Percentiles rank a stretch among this genome's conserved stretches.
Conservation (phyloP, 495 filamentous ascomycete species). For the Daldinia childiae region DNA sequence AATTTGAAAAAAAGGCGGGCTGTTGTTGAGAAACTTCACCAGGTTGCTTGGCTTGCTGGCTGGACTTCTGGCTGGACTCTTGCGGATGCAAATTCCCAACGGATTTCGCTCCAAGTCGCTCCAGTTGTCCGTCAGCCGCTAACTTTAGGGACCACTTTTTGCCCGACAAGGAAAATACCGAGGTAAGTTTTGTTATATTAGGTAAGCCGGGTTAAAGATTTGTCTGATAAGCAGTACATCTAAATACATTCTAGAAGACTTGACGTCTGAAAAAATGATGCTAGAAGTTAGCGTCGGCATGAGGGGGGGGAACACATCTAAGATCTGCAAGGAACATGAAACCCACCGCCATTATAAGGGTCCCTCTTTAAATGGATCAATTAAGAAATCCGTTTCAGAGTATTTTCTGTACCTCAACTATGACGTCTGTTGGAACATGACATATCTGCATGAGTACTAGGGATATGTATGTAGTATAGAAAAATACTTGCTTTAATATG, state of each 20-base stretch:
- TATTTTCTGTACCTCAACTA: conserved; percentile 6
- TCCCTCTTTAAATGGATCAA: conserved; percentile 22
- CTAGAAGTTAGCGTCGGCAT: conserved; percentile 1
- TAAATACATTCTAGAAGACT: not conserved
- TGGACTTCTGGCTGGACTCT: not conserved
- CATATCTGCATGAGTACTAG: not conserved
- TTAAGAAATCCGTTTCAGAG: conserved; percentile 21
- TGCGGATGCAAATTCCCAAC: conserved; percentile 32
- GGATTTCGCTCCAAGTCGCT: conserved; percentile 12
- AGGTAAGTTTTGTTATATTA: conserved; percentile 19
- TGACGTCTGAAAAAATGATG: not conserved
- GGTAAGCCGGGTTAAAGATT: conserved; percentile 4
- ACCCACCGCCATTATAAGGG: conserved; percentile 11
- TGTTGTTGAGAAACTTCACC: conserved; percentile 23
- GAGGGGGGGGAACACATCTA: conserved; percentile 15
- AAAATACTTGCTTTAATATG: not conserved
- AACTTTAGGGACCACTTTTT: conserved; percentile 10
- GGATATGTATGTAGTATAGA: not conserved
- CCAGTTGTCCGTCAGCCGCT: conserved; percentile 19
- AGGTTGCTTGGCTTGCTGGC: not conserved
- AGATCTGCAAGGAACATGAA: conserved; percentile 37
- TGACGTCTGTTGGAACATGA: conserved; percentile 26
- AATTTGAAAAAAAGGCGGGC: too few species aligned
- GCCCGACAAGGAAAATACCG: conserved; percentile 17
- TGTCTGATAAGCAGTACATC: conserved; percentile 1